Percentiles rank a stretch among this genome's conserved stretches.
These are phyloP conservation scores for Cercophora samala DNA, from an alignment of 495 filamentous ascomycete species.

Conservation along the genomic window DNA sequence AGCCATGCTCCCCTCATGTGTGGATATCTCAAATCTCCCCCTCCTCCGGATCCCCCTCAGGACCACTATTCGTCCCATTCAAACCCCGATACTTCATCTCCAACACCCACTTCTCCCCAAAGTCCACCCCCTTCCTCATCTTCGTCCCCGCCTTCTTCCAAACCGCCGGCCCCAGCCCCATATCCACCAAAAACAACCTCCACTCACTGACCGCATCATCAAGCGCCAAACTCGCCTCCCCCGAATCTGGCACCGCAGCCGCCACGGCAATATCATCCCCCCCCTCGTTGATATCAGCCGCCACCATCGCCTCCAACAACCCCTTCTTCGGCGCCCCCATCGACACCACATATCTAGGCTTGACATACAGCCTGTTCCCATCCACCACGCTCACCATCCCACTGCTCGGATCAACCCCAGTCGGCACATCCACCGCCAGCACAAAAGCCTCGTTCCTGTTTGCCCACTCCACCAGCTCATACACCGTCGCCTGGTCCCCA, in stretches of 20 bases:
- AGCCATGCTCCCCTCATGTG: neutral
- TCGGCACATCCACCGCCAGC: slow-evolving; percentile 81
- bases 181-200: slow-evolving; percentile 78
- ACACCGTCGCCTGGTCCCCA: slow-evolving; percentile 76
- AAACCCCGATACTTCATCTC: slow-evolving; percentile 52
- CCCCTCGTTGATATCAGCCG: slow-evolving; percentile 50
- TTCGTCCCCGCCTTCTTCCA: slow-evolving; percentile 86
- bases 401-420: slow-evolving; percentile 73
- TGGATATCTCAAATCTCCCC: slow-evolving; percentile 15
- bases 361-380: slow-evolving; percentile 67
- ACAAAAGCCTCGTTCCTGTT: slow-evolving; percentile 76
- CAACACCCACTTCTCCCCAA: slow-evolving; percentile 80
- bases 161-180: slow-evolving; percentile 73
- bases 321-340: slow-evolving; percentile 83
- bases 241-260: slow-evolving; percentile 24
- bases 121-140: slow-evolving; percentile 75
- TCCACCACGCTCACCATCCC: slow-evolving; percentile 61
- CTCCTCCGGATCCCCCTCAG: slow-evolving; percentile 24
- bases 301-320: slow-evolving; percentile 64
- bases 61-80: neutral
- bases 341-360: slow-evolving; percentile 71
- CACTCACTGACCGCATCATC: slow-evolving; percentile 49
- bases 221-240: slow-evolving; percentile 21
- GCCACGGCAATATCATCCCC: slow-evolving; percentile 35
- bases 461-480: slow-evolving; percentile 80